These are phyloP conservation scores for Paracorniculantispora psalliotae DNA, from an alignment of 2,329 filamentous ascomycete species.

Conservation along the genomic window DNA sequence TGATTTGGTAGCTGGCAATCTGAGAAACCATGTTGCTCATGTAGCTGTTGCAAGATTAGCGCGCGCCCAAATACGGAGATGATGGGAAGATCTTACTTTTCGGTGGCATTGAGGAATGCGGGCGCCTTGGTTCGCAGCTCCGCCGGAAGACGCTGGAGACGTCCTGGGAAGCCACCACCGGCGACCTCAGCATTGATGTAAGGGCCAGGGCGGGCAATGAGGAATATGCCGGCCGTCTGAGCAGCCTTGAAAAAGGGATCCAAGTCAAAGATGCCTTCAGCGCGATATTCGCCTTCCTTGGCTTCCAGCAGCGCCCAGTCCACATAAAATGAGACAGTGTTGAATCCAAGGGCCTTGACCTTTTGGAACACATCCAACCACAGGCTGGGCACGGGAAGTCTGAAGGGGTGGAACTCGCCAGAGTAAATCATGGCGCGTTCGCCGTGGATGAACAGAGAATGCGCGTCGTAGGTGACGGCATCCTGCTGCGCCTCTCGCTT, in stretches of 20 bases:
- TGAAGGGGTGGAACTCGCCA: conserved; percentile 62
- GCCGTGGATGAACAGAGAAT: conserved; percentile 62
- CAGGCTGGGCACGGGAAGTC: conserved; percentile 30
- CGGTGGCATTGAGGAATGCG: conserved; percentile 55
- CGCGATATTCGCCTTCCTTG: conserved; percentile 58
- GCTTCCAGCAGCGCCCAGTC: conserved; percentile 69
- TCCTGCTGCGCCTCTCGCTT: conserved; percentile 8
- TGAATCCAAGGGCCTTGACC: conserved; percentile 68
- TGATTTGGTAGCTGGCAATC: conserved; percentile 66
- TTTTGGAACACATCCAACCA: conserved; percentile 69
- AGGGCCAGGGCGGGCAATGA: conserved; percentile 60
- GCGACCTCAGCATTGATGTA: conserved; percentile 67
- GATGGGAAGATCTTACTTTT: conserved; percentile 39
- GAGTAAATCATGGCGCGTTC: conserved; percentile 62
- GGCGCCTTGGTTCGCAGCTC: conserved; percentile 52
- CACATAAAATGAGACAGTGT: conserved; percentile 65
- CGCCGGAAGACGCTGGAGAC: conserved; percentile 59
- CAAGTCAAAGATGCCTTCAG: conserved; percentile 62
- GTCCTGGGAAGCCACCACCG: conserved; percentile 69
- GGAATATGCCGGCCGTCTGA: conserved; percentile 60
- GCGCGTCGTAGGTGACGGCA: conserved; percentile 59
- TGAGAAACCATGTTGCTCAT: conserved; percentile 51
- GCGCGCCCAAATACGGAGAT: neutral
- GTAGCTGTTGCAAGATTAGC: conserved; percentile 37
- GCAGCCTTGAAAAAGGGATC: conserved; percentile 69